Evolutionary conservation across 1,139 yeast species (phyloP), one percentile per base, ranked within the genome.

Genomic region (Debaryomyces sp.): DNA sequence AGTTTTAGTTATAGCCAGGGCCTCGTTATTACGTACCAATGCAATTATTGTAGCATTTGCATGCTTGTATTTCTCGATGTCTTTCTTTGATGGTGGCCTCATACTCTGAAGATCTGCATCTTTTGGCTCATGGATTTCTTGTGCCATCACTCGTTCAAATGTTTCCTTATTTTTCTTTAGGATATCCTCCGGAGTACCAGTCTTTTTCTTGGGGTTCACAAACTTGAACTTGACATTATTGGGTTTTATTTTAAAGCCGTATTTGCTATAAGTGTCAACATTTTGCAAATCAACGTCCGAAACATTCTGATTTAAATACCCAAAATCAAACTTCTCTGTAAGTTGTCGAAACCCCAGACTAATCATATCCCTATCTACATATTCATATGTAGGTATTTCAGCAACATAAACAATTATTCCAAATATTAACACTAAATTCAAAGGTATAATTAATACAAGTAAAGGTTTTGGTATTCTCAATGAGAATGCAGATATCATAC

Each of bases 21-120:
- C 61, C 60, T 89, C 96, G 5, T 76, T 59, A 61, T 88, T 87
- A 49, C 91, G 70, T 9, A 87, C 96, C 49, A 89, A 68, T 2
- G 91, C 82, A 21, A 87, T 63, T 41, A 89, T 76, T 0, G 96
- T 87, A 2, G 96, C 96, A 58, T 82, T 86, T 13, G 87, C 92
- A 17, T 71, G 63, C 27, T 70, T 56, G 53, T 80, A 83, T 2
- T 49, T 50, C 3, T 57, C 57, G 5, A 57, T 29, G 7, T 61
- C 57, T 4, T 56, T 57, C 15, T 42, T 34, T 1, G 60, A 54
- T 7, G 77, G 77, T 2, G 80, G 73, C 33, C 78, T 62, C n/a
- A 73, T 61, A 0, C 58, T 40, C n/a, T 62, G 63, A 10, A 74
- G 59, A 50, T 71, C 66, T 44, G 67, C 67, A 27, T 78, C 84